Evolutionary conservation across 352 stramenopile genomes (phyloP), one percentile per base, ranked within the genome.

Genomic region (Phytopythium aichiense): DNA sequence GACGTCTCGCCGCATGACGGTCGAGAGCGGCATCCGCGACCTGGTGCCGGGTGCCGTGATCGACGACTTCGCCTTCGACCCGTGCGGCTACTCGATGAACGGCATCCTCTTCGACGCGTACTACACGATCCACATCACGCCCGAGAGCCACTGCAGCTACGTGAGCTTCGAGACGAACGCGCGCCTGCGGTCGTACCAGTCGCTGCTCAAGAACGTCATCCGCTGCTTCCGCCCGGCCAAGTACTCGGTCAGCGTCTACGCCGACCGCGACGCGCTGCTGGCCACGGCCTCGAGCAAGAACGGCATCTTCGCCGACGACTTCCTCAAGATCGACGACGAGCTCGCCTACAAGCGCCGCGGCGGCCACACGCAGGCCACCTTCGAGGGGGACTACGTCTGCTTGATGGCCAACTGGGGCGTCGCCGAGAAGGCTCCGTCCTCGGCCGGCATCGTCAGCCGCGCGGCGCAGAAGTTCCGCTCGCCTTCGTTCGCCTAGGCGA

Each of bases 11-110:
- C 89, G 96, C 52, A 98, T 98, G 88, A 99, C 96, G 20, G 82
- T 93, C 58, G 81, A 95, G 56, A 97, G 89, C 38, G 97, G 97
- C 40, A 99, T 99, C 68, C 80, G 93, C 61, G 84, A 96, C 56
- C 79, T 99, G 28, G 94, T 97, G 46, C 97, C 97, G 0, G 96
- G 95, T 33, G 94, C 96, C 7, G 72, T 91, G 48, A 94, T 99
- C 67, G 97, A 99, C 77, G 92, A 97, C 59, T 97, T 96, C 61
- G 92, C 98, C 25, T 99, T 99, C 81, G 96, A 99, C 62, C 97
- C 97, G 23, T 99, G 98, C 77, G 98, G 98, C 23, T 97, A 97
- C 80, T 97, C 88, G 49, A 99, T 99, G 97, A 99, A 99, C 87
- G 97, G 96, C 62, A 98, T 99, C 65, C 73, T 98, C 16, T 98